A percentile compares a stretch with the other conserved stretches of the same genome.
These are phyloP conservation scores for Debaryomyces udenii DNA, from an alignment of 1,139 yeast species.

Conservation along the genomic window DNA sequence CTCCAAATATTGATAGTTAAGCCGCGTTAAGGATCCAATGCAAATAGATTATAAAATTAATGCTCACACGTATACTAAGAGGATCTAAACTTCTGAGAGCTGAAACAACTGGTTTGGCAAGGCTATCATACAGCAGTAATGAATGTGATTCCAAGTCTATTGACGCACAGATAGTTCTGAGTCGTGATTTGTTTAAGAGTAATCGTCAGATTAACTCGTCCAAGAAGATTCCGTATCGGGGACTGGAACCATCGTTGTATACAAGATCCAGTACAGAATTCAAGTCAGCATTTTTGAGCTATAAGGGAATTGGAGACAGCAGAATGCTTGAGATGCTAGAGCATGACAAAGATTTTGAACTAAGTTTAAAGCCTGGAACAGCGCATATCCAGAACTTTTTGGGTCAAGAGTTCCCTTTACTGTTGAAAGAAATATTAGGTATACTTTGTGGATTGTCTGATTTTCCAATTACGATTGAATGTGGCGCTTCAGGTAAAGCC, in stretches of 20 bases:
- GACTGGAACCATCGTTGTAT: constrained; percentile 20
- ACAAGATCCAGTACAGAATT: constrained; percentile 19
- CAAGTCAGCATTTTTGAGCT: constrained; percentile 16
- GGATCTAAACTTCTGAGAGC: not conserved
- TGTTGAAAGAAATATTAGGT: constrained; percentile 25
- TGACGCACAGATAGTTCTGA: constrained; percentile 20
- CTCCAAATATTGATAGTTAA: too few relatives aligned
- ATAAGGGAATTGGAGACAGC: constrained; percentile 15
- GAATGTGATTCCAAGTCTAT: not conserved
- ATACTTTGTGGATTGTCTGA: constrained; percentile 18
- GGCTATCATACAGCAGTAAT: constrained; percentile 3
- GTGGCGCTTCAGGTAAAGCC: not conserved
- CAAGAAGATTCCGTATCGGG: constrained; percentile 16
- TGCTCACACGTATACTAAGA: too few relatives aligned
- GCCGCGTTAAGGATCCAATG: too few relatives aligned
- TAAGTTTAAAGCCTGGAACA: constrained; percentile 13
- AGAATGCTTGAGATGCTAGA: constrained; percentile 16
- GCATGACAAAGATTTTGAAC: constrained; percentile 16
- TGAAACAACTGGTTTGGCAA: not conserved
- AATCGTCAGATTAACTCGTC: constrained; percentile 15
- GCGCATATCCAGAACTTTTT: constrained; percentile 18
- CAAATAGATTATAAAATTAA: too few relatives aligned
- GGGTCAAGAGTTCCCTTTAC: constrained; percentile 25
- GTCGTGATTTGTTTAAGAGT: constrained; percentile 18
- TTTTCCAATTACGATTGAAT: constrained; percentile 12